A percentile compares a stretch with the other conserved stretches of the same genome.
These are phyloP conservation scores for Nitzschia sp. DNA, from an alignment of 108 stramenopile genomes.

Conservation along the genomic window DNA sequence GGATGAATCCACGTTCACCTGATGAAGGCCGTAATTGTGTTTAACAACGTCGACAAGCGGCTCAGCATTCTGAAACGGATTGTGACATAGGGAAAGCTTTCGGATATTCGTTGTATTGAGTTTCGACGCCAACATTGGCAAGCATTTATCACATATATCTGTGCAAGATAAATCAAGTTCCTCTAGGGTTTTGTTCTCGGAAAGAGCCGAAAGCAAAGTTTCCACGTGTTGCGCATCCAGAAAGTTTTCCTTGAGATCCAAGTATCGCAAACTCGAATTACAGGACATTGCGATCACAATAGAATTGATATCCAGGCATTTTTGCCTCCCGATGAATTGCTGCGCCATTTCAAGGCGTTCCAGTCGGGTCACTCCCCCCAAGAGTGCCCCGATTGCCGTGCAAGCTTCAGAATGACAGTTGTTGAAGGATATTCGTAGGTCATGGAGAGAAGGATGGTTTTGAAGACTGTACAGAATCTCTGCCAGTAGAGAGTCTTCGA, in stretches of 20 bases:
- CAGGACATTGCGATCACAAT: not conserved
- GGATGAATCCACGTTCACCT: not conserved
- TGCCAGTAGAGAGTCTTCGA: not conserved
- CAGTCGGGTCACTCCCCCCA: not conserved
- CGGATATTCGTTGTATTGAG: not conserved
- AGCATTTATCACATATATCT: not conserved
- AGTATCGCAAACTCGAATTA: not conserved
- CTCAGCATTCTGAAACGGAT: not conserved
- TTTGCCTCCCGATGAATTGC: not conserved
- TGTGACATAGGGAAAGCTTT: not conserved
- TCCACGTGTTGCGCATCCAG: not conserved
- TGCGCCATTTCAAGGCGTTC: not conserved
- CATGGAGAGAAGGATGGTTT: not conserved
- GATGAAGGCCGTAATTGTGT: not conserved
- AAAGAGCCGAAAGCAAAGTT: not conserved
- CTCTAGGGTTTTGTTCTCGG: not conserved
- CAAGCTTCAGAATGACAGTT: constrained; percentile 7
- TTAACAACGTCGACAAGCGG: not conserved
- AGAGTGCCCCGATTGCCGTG: not conserved
- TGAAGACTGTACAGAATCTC: not conserved
- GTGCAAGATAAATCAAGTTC: not conserved
- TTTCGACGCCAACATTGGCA: not conserved
- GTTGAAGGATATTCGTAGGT: not conserved
- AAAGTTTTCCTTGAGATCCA: constrained; percentile 12
- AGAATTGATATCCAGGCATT: not conserved